These are phyloP conservation scores for Cucumis hystrix DNA, from an alignment of 306 rosid genomes.

Conservation along the genomic window DNA sequence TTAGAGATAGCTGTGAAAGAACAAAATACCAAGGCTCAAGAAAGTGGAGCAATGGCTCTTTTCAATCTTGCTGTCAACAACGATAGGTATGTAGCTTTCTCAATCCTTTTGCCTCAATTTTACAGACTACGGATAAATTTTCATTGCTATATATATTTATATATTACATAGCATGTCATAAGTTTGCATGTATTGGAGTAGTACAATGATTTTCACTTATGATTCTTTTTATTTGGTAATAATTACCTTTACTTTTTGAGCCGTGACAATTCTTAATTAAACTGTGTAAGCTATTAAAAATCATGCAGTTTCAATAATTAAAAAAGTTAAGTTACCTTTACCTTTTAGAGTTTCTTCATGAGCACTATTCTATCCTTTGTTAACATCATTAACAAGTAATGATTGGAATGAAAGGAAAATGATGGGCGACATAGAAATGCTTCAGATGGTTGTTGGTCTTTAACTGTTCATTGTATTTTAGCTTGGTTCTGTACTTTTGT, in stretches of 20 bases:
- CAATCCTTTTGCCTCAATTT: neutral
- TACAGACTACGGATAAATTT: neutral
- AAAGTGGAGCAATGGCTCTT: constrained; percentile 96
- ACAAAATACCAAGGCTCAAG: constrained; percentile 45
- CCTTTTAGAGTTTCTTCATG: neutral
- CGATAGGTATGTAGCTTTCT: constrained; percentile 37
- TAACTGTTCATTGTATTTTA: neutral
- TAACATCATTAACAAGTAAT: neutral
- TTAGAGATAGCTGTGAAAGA: constrained; percentile 49
- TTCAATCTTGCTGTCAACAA: constrained; percentile 95
- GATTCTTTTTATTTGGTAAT: neutral
- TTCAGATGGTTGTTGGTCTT: neutral
- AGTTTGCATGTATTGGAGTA: neutral
- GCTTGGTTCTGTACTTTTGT: neutral
- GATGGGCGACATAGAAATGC: neutral
- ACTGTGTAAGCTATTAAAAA: neutral
- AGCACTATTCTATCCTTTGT: neutral
- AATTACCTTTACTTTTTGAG: neutral
- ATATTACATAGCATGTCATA: neutral
- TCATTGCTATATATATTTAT: neutral
- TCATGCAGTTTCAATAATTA: neutral
- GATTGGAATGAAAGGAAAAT: neutral
- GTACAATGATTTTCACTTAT: neutral
- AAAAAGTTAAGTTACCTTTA: neutral
- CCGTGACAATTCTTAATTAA: neutral